Base-by-base conservation (phyloP, 805 yeast species). In the Yamadazyma scolyti region DNA sequence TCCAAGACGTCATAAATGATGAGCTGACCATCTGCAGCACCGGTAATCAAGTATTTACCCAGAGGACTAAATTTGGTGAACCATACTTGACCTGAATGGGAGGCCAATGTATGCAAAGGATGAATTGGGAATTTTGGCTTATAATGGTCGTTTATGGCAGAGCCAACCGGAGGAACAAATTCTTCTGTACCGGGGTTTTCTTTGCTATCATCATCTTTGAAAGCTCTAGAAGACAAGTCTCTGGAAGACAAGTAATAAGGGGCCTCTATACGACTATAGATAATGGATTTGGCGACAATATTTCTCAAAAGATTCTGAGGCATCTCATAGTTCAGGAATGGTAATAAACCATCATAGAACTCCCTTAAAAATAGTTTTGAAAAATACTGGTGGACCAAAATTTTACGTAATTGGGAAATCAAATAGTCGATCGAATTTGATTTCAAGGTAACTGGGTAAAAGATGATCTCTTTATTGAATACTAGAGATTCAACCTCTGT, bases 41-140 rank as follows among this genome's bases (percentile, higher is more conserved):
- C 82, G 1, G 89, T 74, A n/a, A 86, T 94, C 23, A 89, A 59
- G 41, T 65, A 77, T 39, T 68, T 70, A 3, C 96, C 96, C 56
- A 74, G 71, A 27, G 87, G 83, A 5, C 93, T 81, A 49, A 85
- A 88, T 35, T 74, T 73, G 9, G 82, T 68, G 49, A 68, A 82
- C 97, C 97, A 89, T 9, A 86, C 90, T 52, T 89, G 95, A 48
- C 80, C 77, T 1, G 60, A 54, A 47, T 84, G 93, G 25, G 67
- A 62, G 1, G 56, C 42, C 5, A 83, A 55, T 0, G 71, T 65
- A 34, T 67, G 65, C 9, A 72, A 48, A 3, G 73, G 53, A 3
- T 58, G 59, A 13, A 65, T 65, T 1, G 87, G 86, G 37, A 75
- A 71, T 23, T 52, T 45, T 12, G 39, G 35, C 27, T 42, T 43